These are phyloP conservation scores for Fusarium succisae DNA, from an alignment of 2,329 filamentous ascomycete species.

Conservation along the genomic window DNA sequence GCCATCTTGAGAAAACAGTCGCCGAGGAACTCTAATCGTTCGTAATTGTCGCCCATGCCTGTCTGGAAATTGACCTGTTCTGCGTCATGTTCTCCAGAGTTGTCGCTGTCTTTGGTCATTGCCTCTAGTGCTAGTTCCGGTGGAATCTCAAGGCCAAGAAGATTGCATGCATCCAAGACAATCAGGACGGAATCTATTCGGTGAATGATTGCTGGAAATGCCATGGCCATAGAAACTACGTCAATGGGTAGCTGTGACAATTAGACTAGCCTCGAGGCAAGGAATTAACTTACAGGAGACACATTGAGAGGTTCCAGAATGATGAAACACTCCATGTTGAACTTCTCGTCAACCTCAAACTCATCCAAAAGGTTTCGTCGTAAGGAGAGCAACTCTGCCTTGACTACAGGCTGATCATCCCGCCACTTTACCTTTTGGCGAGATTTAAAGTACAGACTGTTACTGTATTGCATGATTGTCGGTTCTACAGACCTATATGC, in stretches of 20 bases:
- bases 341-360: slow-evolving; percentile 61
- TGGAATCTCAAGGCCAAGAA: slow-evolving; percentile 71
- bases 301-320: slow-evolving; percentile 81
- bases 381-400: slow-evolving; percentile 76
- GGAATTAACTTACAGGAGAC: slow-evolving; percentile 69
- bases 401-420: slow-evolving; percentile 81
- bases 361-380: slow-evolving; percentile 87
- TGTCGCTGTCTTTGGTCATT: slow-evolving; percentile 91
- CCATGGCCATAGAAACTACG: slow-evolving; percentile 76
- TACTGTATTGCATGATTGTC: slow-evolving; percentile 84
- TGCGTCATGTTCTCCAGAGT: slow-evolving; percentile 75
- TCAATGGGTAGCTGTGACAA: slow-evolving; percentile 68
- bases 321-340: slow-evolving; percentile 66
- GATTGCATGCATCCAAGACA: slow-evolving; percentile 75
- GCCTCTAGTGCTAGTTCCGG: slow-evolving; percentile 84
- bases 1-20: slow-evolving; percentile 97
- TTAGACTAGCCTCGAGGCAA: background rate
- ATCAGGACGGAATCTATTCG: slow-evolving; percentile 85
- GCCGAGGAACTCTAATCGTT: slow-evolving; percentile 91
- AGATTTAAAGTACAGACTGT: slow-evolving; percentile 74
- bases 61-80: slow-evolving; percentile 78
- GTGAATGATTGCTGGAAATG: slow-evolving; percentile 85
- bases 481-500: slow-evolving; percentile 52
- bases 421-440: slow-evolving; percentile 64
- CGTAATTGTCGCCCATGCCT: slow-evolving; percentile 95